Conservation (phyloP, 1,139 yeast species). For the Williopsis jadinii region DNA sequence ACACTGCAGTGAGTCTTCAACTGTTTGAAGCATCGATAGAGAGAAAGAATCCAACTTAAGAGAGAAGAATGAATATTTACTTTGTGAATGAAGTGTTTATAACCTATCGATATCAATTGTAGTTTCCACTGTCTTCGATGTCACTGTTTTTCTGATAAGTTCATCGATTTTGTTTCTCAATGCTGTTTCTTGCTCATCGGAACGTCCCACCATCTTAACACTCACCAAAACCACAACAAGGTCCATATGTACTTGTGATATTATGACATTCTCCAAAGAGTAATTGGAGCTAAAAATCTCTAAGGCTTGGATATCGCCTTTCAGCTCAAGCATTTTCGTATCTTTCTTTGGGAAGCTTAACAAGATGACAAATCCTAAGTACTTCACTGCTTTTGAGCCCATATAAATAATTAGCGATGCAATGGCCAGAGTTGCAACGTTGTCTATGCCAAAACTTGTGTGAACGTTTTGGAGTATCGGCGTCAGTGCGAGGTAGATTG, state of each 20-base stretch:
- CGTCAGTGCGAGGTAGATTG: slow-evolving; percentile 27
- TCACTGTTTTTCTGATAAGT: slow-evolving; percentile 31
- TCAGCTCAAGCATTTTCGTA: slow-evolving; percentile 33
- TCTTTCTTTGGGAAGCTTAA: slow-evolving; percentile 44
- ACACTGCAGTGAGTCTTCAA: slow-evolving; percentile 63
- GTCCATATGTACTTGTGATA: slow-evolving; percentile 57
- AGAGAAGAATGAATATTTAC: not conserved
- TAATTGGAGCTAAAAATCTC: slow-evolving; percentile 47
- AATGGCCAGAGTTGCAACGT: slow-evolving; percentile 42
- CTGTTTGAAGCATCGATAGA: slow-evolving; percentile 71
- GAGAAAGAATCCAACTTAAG: slow-evolving; percentile 51
- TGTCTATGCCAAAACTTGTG: slow-evolving; percentile 36
- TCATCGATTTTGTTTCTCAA: slow-evolving; percentile 48
- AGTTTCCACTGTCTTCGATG: slow-evolving; percentile 35
- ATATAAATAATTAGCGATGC: slow-evolving; percentile 43
- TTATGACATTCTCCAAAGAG: slow-evolving; percentile 38
- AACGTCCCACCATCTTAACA: slow-evolving; percentile 57
- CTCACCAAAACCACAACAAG: slow-evolving; percentile 50
- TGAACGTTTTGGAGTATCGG: slow-evolving; percentile 25
- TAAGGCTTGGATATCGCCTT: slow-evolving; percentile 34
- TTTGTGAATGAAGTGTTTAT: slow-evolving; percentile 7
- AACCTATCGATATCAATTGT: slow-evolving; percentile 54
- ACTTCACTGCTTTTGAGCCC: slow-evolving; percentile 49
- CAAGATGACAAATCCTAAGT: slow-evolving; percentile 45
- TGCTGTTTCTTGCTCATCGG: slow-evolving; percentile 58